Percentiles rank a stretch among this genome's conserved stretches.
phyloP scores from a whole-genome alignment of 345 rosid species.

The Populus tremula region DNA sequence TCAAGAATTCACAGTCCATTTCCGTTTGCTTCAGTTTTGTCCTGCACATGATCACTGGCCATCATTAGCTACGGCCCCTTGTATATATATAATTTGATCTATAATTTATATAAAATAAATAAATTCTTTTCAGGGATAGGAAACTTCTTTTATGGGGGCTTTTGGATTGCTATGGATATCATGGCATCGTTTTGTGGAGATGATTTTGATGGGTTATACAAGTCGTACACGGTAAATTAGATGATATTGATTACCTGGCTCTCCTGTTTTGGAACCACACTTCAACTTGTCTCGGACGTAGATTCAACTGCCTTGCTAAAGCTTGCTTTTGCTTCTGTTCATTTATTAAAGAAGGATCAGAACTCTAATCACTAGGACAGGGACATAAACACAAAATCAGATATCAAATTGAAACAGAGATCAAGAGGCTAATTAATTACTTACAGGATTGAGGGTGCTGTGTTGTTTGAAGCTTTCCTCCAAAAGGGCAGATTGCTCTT shows the following conservation, averaged over 20 bases:
- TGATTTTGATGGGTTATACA: not conserved
- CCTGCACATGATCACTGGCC: conserved; percentile 8
- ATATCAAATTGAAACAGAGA: not conserved
- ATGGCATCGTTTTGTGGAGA: not conserved
- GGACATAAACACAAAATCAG: not conserved
- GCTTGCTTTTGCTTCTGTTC: conserved; percentile 64
- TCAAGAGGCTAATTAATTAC: not conserved
- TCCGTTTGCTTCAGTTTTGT: conserved; percentile 35
- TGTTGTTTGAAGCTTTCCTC: conserved; percentile 54
- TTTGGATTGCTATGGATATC: not conserved
- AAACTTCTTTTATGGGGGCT: not conserved
- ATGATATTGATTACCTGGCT: conserved; percentile 56
- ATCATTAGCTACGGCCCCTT: not conserved
- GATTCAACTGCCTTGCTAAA: conserved; percentile 77
- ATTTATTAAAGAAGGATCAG: not conserved
- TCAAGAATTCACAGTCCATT: conserved; percentile 31
- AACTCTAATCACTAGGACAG: not conserved
- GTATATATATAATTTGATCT: too few species aligned
- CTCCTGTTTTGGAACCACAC: conserved; percentile 99
- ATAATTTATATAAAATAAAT: too few species aligned
- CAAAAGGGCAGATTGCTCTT: conserved; percentile 45
- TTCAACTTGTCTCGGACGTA: conserved; percentile 88
- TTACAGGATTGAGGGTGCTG: conserved; percentile 59
- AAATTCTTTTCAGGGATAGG: not conserved
- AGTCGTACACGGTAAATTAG: too few species aligned